Conservation (phyloP, 106 monocot genomes). For the Hemerocallis citrina region DNA sequence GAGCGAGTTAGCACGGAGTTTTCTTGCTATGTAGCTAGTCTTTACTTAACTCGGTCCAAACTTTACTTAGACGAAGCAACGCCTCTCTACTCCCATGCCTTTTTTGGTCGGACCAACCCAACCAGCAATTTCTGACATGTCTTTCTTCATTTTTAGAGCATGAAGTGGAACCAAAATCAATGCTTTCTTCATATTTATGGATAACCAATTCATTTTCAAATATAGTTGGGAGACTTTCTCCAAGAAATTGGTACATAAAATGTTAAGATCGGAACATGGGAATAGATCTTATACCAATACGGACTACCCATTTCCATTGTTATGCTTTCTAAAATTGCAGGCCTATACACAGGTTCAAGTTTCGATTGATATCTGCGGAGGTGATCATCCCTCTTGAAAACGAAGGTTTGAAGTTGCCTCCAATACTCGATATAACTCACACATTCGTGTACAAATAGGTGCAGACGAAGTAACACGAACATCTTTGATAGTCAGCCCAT, state of each 20-base stretch:
- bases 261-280: constrained; percentile 13
- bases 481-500: constrained; percentile 16
- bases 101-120: constrained; percentile 15
- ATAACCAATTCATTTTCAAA: constrained; percentile 6
- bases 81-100: constrained; percentile 14
- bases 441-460: constrained; percentile 9
- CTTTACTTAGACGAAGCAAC: no score
- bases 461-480: constrained; percentile 12
- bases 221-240: constrained; percentile 9
- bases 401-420: constrained; percentile 7
- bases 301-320: constrained; percentile 10
- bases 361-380: background rate
- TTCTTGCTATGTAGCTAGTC: no score
- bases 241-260: constrained; percentile 5
- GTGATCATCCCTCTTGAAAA: constrained; percentile 10
- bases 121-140: constrained; percentile 6
- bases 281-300: constrained; percentile 16
- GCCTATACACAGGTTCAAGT: no score
- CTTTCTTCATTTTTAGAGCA: constrained; percentile 10
- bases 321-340: constrained; percentile 4
- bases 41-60: no score
- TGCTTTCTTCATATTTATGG: constrained; percentile 7
- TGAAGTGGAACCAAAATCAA: constrained; percentile 6
- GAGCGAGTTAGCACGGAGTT: no score
- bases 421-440: constrained; percentile 12